Evolutionary conservation across 306 rosid species (phyloP).

Genomic region (Citrullus mucosospermus): DNA sequence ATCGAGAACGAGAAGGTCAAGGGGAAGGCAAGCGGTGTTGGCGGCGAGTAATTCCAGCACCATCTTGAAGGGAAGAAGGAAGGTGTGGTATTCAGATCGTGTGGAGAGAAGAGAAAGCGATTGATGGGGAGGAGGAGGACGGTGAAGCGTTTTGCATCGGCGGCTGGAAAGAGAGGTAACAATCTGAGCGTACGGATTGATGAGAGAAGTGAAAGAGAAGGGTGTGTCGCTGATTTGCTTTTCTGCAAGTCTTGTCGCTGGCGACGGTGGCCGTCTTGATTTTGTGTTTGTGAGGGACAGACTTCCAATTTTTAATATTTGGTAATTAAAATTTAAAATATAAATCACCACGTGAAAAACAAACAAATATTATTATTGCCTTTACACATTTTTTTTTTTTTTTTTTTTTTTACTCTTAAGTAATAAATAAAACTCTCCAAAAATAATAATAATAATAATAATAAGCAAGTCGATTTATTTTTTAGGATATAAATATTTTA

Average conservation of each 20-base stretch:
- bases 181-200: background rate
- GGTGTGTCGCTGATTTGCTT: conserved; percentile 5
- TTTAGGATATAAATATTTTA: too few relatives aligned
- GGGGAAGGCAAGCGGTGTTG: conserved; percentile 15
- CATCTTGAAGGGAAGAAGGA: background rate
- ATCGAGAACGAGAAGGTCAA: conserved; percentile 35
- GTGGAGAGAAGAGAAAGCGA: background rate
- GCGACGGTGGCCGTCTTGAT: background rate
- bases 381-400: too few relatives aligned
- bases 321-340: conserved; percentile 1
- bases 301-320: background rate
- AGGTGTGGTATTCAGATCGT: background rate
- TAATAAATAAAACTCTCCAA: too few relatives aligned
- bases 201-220: background rate
- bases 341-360: background rate
- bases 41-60: background rate
- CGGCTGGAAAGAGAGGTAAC: background rate
- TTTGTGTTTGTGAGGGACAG: background rate
- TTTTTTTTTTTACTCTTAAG: too few relatives aligned
- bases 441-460: too few relatives aligned
- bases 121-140: background rate
- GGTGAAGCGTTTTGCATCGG: background rate
- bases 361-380: too few relatives aligned
- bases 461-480: too few relatives aligned
- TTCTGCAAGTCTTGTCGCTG: conserved; percentile 7